Evolutionary conservation across 495 filamentous ascomycete species (phyloP).

Genomic region (Amphirosellinia nigrospora): DNA sequence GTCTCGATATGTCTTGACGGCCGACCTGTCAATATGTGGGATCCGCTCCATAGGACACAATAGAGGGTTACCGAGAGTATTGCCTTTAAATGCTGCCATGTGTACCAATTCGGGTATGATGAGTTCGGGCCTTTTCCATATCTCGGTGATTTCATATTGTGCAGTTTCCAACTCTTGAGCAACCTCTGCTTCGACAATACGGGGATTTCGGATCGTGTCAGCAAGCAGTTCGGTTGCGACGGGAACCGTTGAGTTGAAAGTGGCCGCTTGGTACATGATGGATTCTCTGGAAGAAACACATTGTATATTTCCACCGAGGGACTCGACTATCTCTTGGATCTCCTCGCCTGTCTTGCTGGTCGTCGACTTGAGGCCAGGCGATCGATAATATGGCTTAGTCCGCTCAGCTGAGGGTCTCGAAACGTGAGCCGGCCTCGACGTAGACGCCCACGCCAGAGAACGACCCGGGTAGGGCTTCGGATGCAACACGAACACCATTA

Average conservation of each 20-base stretch:
- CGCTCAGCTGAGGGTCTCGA: slow-evolving; percentile 85
- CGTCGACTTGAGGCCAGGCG: slow-evolving; percentile 94
- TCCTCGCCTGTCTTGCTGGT: slow-evolving; percentile 72
- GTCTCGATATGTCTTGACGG: slow-evolving; percentile 79
- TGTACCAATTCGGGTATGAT: slow-evolving; percentile 96
- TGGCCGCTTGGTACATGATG: slow-evolving; percentile 98
- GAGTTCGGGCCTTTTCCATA: slow-evolving; percentile 96
- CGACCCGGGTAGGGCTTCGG: slow-evolving; percentile 91
- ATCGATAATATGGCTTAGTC: slow-evolving; percentile 96
- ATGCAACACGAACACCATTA: slow-evolving; percentile 94
- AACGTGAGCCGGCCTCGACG: slow-evolving; percentile 94
- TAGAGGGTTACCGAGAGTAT: slow-evolving; percentile 93
- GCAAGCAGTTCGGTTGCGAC: slow-evolving; percentile 84
- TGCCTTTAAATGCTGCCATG: slow-evolving; percentile 91
- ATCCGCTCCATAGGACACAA: slow-evolving; percentile 88
- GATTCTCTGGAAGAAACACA: slow-evolving; percentile 94
- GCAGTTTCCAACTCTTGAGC: slow-evolving; percentile 85
- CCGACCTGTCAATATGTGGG: slow-evolving; percentile 71
- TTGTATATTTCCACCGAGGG: slow-evolving; percentile 91
- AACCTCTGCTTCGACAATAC: slow-evolving; percentile 91
- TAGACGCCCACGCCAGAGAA: slow-evolving; percentile 97
- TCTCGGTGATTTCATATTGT: slow-evolving; percentile 94
- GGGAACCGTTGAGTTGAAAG: slow-evolving; percentile 92
- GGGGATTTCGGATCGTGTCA: slow-evolving; percentile 90
- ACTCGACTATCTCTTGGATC: slow-evolving; percentile 85